phyloP scores from a whole-genome alignment of 225 moss, liverwort and hornwort genomes.

The Sphagnum tenellum region DNA sequence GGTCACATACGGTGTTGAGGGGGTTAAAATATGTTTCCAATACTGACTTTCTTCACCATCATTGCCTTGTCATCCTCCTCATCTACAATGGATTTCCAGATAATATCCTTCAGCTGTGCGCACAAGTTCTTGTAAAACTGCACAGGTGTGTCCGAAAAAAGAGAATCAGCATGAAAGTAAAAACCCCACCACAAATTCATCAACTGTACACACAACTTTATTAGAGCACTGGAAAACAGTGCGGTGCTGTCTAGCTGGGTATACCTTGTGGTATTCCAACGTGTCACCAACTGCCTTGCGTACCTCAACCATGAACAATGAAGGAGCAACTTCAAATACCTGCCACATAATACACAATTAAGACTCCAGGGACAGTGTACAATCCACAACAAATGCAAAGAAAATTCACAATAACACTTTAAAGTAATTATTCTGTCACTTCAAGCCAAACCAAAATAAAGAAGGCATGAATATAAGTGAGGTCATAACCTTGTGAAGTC shows the following conservation, averaged over 20 bases:
- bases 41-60: too few species aligned
- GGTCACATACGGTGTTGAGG: too few species aligned
- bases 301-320: slow-evolving; percentile 92
- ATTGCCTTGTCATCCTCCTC: too few species aligned
- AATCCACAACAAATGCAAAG: too few species aligned
- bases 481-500: too few species aligned
- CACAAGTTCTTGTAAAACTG: slow-evolving; percentile 98
- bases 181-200: background rate
- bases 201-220: background rate
- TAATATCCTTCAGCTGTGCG: slow-evolving; percentile 61
- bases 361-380: background rate
- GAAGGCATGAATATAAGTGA: too few species aligned
- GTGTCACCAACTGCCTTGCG: slow-evolving; percentile 96
- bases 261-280: slow-evolving; percentile 93
- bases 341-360: slow-evolving; percentile 7
- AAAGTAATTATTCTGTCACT: too few species aligned
- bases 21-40: too few species aligned
- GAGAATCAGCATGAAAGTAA: background rate
- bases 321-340: slow-evolving; percentile 97
- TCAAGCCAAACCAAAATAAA: too few species aligned
- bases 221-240: background rate
- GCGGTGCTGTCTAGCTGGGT: too few species aligned
- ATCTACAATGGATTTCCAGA: slow-evolving; percentile 75
- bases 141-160: slow-evolving; percentile 8
- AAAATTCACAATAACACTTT: too few species aligned